A percentile compares a stretch with the other conserved stretches of the same genome.
phyloP scores from a whole-genome alignment of 106 monocot genomes.

The Dendrobium nobile region DNA sequence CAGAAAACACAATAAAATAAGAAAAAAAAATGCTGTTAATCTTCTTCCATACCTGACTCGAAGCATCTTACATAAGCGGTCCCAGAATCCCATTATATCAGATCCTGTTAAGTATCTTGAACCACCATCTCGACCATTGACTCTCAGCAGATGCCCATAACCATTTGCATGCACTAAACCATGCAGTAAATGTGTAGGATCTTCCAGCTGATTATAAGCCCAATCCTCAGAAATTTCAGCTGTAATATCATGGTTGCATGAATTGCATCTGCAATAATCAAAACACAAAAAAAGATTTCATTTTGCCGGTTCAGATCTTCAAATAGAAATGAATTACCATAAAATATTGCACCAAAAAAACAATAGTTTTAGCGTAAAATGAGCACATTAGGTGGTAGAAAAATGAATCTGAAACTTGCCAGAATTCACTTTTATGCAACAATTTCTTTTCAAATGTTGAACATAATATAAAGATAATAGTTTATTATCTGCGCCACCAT shows the following conservation, averaged over 20 bases:
- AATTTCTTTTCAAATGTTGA: no score
- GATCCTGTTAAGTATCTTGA: conserved; percentile 54
- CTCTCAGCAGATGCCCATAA: conserved; percentile 79
- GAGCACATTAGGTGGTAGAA: no score
- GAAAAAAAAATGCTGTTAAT: neutral
- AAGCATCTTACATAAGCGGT: conserved; percentile 68
- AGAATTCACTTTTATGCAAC: no score
- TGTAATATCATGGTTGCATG: conserved; percentile 52
- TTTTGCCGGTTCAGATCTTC: no score
- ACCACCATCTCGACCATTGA: conserved; percentile 87
- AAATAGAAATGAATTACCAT: no score
- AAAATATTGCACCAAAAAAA: no score
- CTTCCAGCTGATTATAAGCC: conserved; percentile 48
- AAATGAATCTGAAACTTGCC: no score
- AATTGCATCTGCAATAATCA: conserved; percentile 34
- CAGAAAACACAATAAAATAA: neutral
- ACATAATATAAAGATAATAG: no score
- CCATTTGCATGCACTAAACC: conserved; percentile 88
- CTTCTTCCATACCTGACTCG: conserved; percentile 55
- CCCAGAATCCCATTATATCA: conserved; percentile 91
- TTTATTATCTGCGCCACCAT: neutral
- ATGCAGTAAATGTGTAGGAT: conserved; percentile 75
- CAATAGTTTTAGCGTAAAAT: no score
- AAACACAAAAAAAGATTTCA: neutral
- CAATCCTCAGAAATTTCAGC: conserved; percentile 42